These are phyloP conservation scores for Botrytis hyacinthi DNA, from an alignment of 2,329 filamentous ascomycete genomes.

Conservation along the genomic window DNA sequence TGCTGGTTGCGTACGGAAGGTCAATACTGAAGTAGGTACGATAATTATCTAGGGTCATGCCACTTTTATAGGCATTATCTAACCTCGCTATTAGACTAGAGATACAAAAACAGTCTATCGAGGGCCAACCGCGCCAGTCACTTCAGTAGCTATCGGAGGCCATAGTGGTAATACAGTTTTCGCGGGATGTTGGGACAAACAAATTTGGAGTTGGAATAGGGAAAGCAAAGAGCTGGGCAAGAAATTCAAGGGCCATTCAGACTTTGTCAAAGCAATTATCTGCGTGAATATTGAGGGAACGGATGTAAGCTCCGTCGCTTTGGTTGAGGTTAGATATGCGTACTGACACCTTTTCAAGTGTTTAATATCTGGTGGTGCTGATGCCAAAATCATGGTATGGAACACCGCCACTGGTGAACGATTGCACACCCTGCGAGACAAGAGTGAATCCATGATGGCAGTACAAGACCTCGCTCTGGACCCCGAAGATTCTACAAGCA, in stretches of 20 bases:
- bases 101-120: slow-evolving; percentile 55
- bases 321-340: neutral
- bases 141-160: slow-evolving; percentile 68
- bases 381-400: slow-evolving; percentile 83
- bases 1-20: slow-evolving; percentile 71
- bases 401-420: slow-evolving; percentile 65
- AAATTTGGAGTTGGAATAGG: slow-evolving; percentile 80
- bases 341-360: slow-evolving; percentile 29
- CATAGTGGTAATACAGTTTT: slow-evolving; percentile 61
- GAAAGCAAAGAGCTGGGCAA: slow-evolving; percentile 52
- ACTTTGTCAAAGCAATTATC: slow-evolving; percentile 85
- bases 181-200: slow-evolving; percentile 93
- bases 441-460: slow-evolving; percentile 67
- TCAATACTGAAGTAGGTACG: slow-evolving; percentile 71
- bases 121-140: slow-evolving; percentile 77
- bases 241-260: slow-evolving; percentile 72
- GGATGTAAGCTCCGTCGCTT: slow-evolving; percentile 43
- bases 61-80: neutral
- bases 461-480: slow-evolving; percentile 79
- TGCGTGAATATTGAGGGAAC: slow-evolving; percentile 59
- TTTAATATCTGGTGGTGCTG: slow-evolving; percentile 73
- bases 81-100: slow-evolving; percentile 40
- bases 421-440: slow-evolving; percentile 75
- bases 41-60: slow-evolving; percentile 7
- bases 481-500: slow-evolving; percentile 53